Percentiles rank a stretch among this genome's conserved stretches.
These are phyloP conservation scores for Pichia sp. DNA, from an alignment of 1,139 yeast genomes.

Conservation along the genomic window DNA sequence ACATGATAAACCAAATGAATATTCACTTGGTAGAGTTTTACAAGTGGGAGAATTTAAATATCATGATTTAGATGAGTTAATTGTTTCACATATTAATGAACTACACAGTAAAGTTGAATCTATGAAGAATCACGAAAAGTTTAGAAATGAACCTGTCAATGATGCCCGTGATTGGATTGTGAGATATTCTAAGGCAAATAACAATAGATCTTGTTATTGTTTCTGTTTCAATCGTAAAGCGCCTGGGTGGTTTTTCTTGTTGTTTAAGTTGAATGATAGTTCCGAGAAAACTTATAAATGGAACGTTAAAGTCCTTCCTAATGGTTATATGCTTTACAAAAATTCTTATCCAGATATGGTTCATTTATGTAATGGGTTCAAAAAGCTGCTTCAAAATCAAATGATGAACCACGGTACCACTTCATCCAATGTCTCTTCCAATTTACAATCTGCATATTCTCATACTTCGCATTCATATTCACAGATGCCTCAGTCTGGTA, in stretches of 20 bases:
- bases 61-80: conserved; percentile 87
- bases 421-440: background rate
- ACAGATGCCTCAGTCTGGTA: background rate
- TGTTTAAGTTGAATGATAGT: conserved; percentile 72
- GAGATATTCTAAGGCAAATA: conserved; percentile 85
- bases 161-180: conserved; percentile 87
- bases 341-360: conserved; percentile 83
- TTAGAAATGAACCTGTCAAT: conserved; percentile 70
- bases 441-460: background rate
- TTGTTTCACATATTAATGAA: conserved; percentile 82
- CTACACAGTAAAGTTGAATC: conserved; percentile 80
- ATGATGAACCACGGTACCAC: conserved; percentile 13
- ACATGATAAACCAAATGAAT: conserved; percentile 56
- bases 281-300: conserved; percentile 71
- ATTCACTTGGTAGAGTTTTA: conserved; percentile 55
- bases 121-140: conserved; percentile 82
- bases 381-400: conserved; percentile 35
- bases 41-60: conserved; percentile 62
- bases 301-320: conserved; percentile 85
- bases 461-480: background rate
- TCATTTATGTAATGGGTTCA: conserved; percentile 90
- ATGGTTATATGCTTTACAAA: conserved; percentile 75
- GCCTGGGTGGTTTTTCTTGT: conserved; percentile 86
- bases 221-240: conserved; percentile 86
- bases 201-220: conserved; percentile 83